Conservation (phyloP, 2,329 filamentous ascomycete species). For the Colletotrichum sp. region DNA sequence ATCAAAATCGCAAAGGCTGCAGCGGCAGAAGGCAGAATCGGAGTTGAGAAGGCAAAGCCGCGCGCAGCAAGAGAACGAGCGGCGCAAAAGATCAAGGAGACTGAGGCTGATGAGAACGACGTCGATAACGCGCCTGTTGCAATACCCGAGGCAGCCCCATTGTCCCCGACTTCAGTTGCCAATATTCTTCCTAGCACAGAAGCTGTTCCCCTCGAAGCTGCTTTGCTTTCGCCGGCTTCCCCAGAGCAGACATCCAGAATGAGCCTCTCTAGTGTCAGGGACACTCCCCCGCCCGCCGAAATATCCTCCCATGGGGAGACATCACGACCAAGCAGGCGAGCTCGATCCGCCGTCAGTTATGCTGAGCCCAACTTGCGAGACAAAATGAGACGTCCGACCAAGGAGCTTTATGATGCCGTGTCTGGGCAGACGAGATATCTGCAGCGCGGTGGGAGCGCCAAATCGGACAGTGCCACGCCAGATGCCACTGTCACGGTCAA, state of each 20-base stretch:
- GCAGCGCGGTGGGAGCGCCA: conserved; percentile 28
- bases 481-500: conserved; percentile 35
- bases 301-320: conserved; percentile 61
- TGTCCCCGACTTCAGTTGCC: conserved; percentile 4
- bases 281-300: conserved; percentile 66
- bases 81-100: conserved; percentile 36
- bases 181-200: conserved; percentile 25
- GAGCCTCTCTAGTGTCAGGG: conserved; percentile 46
- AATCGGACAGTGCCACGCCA: conserved; percentile 42
- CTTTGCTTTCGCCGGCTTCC: conserved; percentile 52
- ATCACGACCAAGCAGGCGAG: conserved; percentile 69
- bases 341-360: conserved; percentile 75
- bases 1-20: conserved; percentile 50
- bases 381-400: conserved; percentile 84
- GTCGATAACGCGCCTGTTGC: not conserved
- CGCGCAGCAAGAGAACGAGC: conserved; percentile 20
- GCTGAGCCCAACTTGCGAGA: conserved; percentile 81
- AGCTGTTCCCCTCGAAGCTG: conserved; percentile 42
- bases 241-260: conserved; percentile 46
- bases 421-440: conserved; percentile 62
- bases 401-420: conserved; percentile 78
- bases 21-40: conserved; percentile 19
- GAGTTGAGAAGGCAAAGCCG: conserved; percentile 35
- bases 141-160: not conserved
- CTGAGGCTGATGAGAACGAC: not conserved